Evolutionary conservation across 176 grass and related monocot genomes (phyloP).

Genomic region (Tillandsia fasciculata): DNA sequence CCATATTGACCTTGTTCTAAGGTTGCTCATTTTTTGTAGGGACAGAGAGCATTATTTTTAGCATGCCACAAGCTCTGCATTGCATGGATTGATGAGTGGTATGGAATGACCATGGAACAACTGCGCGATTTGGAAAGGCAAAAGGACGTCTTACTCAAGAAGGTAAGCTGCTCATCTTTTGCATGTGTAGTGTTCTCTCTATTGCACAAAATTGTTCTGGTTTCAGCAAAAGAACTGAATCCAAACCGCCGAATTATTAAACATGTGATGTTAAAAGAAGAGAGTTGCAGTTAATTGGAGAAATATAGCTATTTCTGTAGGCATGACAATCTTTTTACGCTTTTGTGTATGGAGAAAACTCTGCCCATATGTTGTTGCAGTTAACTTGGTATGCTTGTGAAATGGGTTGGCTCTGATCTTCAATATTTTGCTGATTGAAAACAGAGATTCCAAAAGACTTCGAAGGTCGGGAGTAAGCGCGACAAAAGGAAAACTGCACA

Average conservation of each 20-base stretch:
- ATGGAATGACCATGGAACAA: conserved; percentile 65
- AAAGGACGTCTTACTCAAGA: conserved; percentile 62
- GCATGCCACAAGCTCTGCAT: conserved; percentile 79
- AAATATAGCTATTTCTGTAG: background rate
- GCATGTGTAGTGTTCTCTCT: too few species aligned
- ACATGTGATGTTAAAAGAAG: too few species aligned
- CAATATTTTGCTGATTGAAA: background rate
- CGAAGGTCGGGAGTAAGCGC: background rate
- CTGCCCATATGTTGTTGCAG: background rate
- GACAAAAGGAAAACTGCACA: conserved; percentile 20
- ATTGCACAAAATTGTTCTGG: background rate
- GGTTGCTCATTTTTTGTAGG: conserved; percentile 22
- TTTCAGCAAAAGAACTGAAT: background rate
- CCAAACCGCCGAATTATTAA: background rate
- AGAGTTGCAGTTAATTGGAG: too few species aligned
- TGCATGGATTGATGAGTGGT: conserved; percentile 91
- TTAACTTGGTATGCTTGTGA: background rate
- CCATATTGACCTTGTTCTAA: background rate
- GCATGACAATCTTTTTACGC: background rate
- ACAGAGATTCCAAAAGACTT: conserved; percentile 1
- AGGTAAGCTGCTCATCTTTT: conserved; percentile 30
- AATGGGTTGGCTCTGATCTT: background rate
- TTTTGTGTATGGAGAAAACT: background rate
- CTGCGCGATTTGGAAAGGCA: conserved; percentile 68
- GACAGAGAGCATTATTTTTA: conserved; percentile 63